Evolutionary conservation across 345 rosid species (phyloP).

Genomic region (Brassica incana): DNA sequence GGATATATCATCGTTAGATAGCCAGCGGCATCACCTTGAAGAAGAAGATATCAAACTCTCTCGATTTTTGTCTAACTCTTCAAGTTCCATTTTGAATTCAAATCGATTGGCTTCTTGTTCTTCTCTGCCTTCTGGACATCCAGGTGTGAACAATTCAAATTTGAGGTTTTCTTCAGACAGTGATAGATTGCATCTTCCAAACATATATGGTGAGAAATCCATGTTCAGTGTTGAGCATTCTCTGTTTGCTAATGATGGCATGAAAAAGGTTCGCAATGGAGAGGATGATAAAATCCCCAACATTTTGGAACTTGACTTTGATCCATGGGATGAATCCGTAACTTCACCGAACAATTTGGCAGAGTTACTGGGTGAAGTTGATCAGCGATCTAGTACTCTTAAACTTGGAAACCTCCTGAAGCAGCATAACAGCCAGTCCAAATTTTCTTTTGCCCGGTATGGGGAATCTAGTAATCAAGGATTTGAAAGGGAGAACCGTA

Average conservation of each 20-base stretch:
- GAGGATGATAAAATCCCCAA: conserved; percentile 69
- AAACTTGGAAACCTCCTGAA: conserved; percentile 56
- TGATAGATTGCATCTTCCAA: conserved; percentile 42
- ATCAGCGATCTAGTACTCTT: conserved; percentile 54
- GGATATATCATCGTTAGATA: conserved; percentile 62
- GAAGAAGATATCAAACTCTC: conserved; percentile 55
- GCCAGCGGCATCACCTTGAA: conserved; percentile 57
- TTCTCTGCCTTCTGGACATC: conserved; percentile 35
- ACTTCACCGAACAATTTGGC: conserved; percentile 58
- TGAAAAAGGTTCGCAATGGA: conserved; percentile 38
- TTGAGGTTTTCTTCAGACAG: conserved; percentile 42
- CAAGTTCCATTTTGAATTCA: conserved; percentile 44
- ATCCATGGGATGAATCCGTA: conserved; percentile 73
- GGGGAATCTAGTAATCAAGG: conserved; percentile 57
- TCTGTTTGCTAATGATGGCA: conserved; percentile 45
- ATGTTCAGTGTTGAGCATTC: conserved; percentile 41
- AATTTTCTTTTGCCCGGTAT: conserved; percentile 89
- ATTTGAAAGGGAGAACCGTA: conserved; percentile 44
- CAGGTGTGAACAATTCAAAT: conserved; percentile 38
- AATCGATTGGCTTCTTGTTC: conserved; percentile 53
- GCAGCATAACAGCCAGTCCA: conserved; percentile 72
- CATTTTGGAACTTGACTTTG: conserved; percentile 67
- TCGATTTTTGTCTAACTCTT: conserved; percentile 46
- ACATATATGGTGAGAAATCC: conserved; percentile 52
- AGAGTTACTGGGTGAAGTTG: conserved; percentile 58